phyloP scores from a whole-genome alignment of 139 green algal species.

The Nannochloris sp. region DNA sequence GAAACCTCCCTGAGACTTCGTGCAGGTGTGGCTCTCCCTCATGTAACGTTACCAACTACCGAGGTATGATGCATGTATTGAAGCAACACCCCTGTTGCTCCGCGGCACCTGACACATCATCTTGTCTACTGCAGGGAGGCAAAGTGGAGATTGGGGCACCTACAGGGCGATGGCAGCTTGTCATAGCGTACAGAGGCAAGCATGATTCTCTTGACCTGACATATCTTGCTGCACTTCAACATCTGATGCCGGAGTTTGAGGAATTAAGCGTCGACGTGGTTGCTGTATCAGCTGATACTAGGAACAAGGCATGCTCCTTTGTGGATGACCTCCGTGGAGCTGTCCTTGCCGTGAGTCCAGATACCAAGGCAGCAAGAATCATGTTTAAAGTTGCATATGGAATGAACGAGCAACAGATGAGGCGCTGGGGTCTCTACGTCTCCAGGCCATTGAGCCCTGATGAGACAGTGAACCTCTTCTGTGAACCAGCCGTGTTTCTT shows the following conservation, averaged over 20 bases:
- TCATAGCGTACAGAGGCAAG: slow-evolving; percentile 44
- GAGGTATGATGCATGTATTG: slow-evolving; percentile 1
- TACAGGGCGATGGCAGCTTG: slow-evolving; percentile 47
- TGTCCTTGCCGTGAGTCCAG: slow-evolving; percentile 30
- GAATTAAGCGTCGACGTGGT: slow-evolving; percentile 43
- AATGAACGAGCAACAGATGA: slow-evolving; percentile 35
- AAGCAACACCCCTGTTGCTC: neutral
- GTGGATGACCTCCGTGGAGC: slow-evolving; percentile 32
- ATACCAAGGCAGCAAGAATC: slow-evolving; percentile 30
- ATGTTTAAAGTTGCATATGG: slow-evolving; percentile 38
- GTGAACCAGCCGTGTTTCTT: slow-evolving; percentile 47
- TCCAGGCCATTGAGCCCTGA: slow-evolving; percentile 30
- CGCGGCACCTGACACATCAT: neutral
- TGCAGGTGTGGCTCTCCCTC: slow-evolving; percentile 33
- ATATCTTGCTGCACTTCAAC: slow-evolving; percentile 33
- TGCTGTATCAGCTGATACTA: slow-evolving; percentile 39
- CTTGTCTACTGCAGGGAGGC: slow-evolving; percentile 27
- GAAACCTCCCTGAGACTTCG: slow-evolving; percentile 20
- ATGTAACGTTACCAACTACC: slow-evolving; percentile 33
- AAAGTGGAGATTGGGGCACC: slow-evolving; percentile 44
- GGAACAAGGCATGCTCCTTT: slow-evolving; percentile 30
- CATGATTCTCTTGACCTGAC: slow-evolving; percentile 43
- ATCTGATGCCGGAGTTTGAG: slow-evolving; percentile 42
- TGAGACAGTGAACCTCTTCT: slow-evolving; percentile 20
- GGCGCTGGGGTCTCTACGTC: slow-evolving; percentile 43